Base-by-base conservation (phyloP, 805 yeast species). In the Pichia sporocuriosa region DNA sequence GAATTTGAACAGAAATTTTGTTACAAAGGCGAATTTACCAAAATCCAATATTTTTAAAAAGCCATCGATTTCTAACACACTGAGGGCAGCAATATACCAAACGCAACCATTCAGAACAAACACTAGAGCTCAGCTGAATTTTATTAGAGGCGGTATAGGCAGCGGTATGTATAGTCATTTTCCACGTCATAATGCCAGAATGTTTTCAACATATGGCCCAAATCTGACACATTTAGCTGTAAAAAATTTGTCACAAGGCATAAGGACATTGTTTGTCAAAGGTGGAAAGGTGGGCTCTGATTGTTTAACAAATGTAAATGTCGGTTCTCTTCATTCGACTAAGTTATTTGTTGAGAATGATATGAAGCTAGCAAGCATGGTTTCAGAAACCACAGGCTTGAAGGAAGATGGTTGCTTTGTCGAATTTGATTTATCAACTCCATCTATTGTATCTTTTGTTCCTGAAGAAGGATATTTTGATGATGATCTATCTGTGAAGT, bases 161-260 rank as follows among this genome's bases (percentile, higher is more conserved):
- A 46, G 52, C 23, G 59, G 63, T 7, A 49, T 67, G 19, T 68
- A 66, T 42, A 53, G 58, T 23, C 56, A 64, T 43, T 68, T 68
- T 44, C 52, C 58, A 6, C 53, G 55, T 35, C 61, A 65, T 20
- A 63, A 62, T 34, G 56, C 65, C 1, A 57, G 73, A 53, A 60
- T 61, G 54, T 69, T 61, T 41, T 60, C 68, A 10, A 60, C 67
- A 1, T 65, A 56, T 45, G 66, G 69, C 7, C 57, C 58, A 5
- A 56, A 56, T 13, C 52, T 59, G 12, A 63, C 80, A 2, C 73
- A 70, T 40, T 80, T 79, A 50, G 84, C 81, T 42, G 80, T 76
- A 22, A 65, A 66, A 46, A 77, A 72, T 52, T 63, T 81, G 58
- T 75, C 83, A 1, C 58, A 72, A 24, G 76, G 75, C 6, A 35